Base-by-base conservation (phyloP, 2,329 filamentous ascomycete genomes). In the Raffaelea deltoideospora region DNA sequence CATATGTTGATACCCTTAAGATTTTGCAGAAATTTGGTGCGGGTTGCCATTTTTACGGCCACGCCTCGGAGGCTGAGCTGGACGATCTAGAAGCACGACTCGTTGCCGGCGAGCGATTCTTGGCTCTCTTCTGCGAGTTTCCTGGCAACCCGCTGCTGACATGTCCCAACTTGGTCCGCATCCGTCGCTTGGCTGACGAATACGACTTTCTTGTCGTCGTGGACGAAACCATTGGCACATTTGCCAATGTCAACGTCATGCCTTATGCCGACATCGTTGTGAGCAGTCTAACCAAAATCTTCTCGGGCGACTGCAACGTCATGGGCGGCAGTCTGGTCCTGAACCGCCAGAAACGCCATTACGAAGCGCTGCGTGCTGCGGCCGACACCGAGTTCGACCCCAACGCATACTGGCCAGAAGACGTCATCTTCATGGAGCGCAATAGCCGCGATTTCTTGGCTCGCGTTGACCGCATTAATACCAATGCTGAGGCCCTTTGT, bases 261-360 rank as follows among this genome's bases (percentile, higher is more conserved):
- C 84, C 80, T 3, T 81, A 79, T 51, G 83, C 85, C 41, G 90
- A 98, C 56, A 68, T 96, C 14, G 83, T 96, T 5, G 88, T 94
- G 39, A 94, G 84, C 63, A 93, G 84, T 53, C 65, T 98, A 41
- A 96, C 90, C 34, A 98, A 98, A 57, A 80, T 96, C 37, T 98
- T 98, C 60, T 93, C 85, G 38, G 90, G 90, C 35, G 90, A 95
- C 57, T 90, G 84, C 55, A 96, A 98, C 55, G 90, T 98, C 46
- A 96, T 96, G 88, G 90, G 87, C 40, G 90, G 90, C 38, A 81
- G 78, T 45, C 60, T 67, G 32, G 71, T 78, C 37, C 53, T 78
- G 32, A 78, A 78, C 49, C 72, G 72, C 1, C 70, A 76, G 39
- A 64, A 76, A n/a, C 72, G 61, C 32, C 80, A 79, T 58, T 94